Percentiles rank a stretch among this genome's conserved stretches.
Conservation (phyloP, 768 basidiomycete species). For the Hygrophorus russula region DNA sequence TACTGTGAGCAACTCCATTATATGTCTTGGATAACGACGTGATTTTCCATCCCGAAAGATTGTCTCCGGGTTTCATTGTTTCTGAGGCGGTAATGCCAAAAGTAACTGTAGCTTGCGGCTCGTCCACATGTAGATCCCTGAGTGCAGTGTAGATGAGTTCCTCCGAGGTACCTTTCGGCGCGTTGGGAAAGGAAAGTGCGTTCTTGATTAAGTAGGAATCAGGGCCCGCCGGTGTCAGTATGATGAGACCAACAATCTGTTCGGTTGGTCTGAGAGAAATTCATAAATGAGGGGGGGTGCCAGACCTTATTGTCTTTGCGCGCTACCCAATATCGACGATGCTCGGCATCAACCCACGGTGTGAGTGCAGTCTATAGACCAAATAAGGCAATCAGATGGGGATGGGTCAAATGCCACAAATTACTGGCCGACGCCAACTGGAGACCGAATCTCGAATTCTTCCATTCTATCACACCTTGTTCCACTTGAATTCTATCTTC, state of each 20-base stretch:
- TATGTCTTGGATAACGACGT: slow-evolving; percentile 33
- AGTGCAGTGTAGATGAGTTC: slow-evolving; percentile 37
- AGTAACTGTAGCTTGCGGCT: slow-evolving; percentile 21
- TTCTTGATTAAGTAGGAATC: slow-evolving; percentile 46
- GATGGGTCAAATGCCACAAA: neutral
- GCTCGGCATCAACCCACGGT: slow-evolving; percentile 45
- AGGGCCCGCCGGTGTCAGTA: slow-evolving; percentile 34
- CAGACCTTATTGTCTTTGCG: slow-evolving; percentile 21
- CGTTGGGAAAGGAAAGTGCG: slow-evolving; percentile 38
- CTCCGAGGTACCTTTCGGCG: slow-evolving; percentile 45
- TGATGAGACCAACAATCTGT: slow-evolving; percentile 35
- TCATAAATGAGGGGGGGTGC: neutral
- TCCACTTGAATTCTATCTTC: slow-evolving; percentile 37
- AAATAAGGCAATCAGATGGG: neutral
- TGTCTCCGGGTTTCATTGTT: slow-evolving; percentile 26
- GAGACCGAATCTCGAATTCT: slow-evolving; percentile 36
- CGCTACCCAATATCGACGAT: slow-evolving; percentile 49
- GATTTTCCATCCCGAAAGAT: slow-evolving; percentile 37
- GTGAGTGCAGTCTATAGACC: slow-evolving; percentile 26
- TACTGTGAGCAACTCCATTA: slow-evolving; percentile 23
- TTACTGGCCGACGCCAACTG: slow-evolving; percentile 32
- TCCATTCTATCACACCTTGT: slow-evolving; percentile 46
- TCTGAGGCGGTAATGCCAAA: slow-evolving; percentile 39
- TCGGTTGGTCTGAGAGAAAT: neutral
- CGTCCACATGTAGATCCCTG: slow-evolving; percentile 26